Base-by-base conservation (phyloP, 306 rosid genomes). In the Vigna reflexopilosa region DNA sequence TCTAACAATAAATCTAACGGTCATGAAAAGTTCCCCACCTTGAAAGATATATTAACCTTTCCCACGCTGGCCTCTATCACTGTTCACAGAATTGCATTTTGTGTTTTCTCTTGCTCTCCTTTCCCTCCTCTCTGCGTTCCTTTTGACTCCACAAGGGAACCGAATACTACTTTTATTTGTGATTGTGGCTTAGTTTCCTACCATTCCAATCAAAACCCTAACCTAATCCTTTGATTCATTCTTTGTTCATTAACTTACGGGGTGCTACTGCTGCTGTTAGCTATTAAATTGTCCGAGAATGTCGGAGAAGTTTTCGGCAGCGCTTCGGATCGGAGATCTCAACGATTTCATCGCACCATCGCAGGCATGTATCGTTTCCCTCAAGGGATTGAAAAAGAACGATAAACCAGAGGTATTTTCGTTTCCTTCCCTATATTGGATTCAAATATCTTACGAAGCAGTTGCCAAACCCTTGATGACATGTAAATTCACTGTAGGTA, bases 311-410 rank as follows among this genome's bases (percentile, higher is more conserved):
- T 92, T 95, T 89, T 95, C 98, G 36, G 86, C 98, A 6, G 87
- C 86, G 48, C 93, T 95, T 82, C 93, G 98, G 65, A 90, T 95
- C 67, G 93, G 94, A 66, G 98, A 95, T 83, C 92, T 95, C 77
- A 95, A 86, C 77, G 98, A 95, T 80, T 95, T 83, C 86, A 88
- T 95, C 30, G 93, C 98, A 6, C 98, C 98, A 5, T 89, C 98
- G 5, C 98, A 95, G 80, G 93, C 89, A 38, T 95, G 98, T 64
- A 89, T 95, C 77, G 98, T 95, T 19, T 95, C 98, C 70, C 97
- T 92, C 77, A 94, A 93, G 69, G 97, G 97, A 4, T 63, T 87
- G 9, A 91, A 92, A 80, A 87, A 81, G 71, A 70, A 92, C 5
- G 85, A 83, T 52, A 94, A 87, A 67, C 55, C 88, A 1, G 89